Evolutionary conservation across 139 green algal species (phyloP), one percentile per base, ranked within the genome.

Genomic region (Trebouxia sp.): DNA sequence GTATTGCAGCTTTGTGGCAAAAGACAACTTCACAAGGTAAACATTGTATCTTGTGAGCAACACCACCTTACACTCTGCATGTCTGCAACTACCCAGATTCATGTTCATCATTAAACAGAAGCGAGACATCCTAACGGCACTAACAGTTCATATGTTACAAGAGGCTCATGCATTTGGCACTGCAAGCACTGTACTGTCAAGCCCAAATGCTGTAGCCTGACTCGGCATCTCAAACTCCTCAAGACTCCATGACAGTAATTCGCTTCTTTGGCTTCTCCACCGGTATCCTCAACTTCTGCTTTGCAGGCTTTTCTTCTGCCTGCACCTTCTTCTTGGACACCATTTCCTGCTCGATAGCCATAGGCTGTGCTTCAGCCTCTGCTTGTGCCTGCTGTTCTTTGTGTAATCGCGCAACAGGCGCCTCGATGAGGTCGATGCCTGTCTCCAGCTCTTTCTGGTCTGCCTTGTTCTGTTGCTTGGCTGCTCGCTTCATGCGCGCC

Each of bases 371-470:
- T 83, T 80, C 53, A 85, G 83, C 3, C 75, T 69, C 69, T 88
- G 80, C 48, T 88, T 90, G 80, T 91, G 84, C 83, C 89, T 92
- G 48, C 50, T 47, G 75, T 79, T 92, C 83, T 74, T 85, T 88
- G 22, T 58, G 28, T 42, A 43, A 74, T 1, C 93, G 67, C 6
- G 80, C 77, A 30, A 81, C 88, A 15, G 91, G 92, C 30, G 93
- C 94, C 79, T 89, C 90, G 76, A 97, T 88, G 38, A 97, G 87
- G 83, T 96, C 91, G 67, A 98, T 96, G 87, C 96, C 91, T 81
- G 96, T 90, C 87, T 98, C 93, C 65, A 99, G 87, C 88, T 96
- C 82, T 78, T 85, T 53, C 65, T 90, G 89, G 65, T 94, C 91
- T 5, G 87, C 82, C 32, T 78, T 81, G 62, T 83, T 72, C 85